Evolutionary conservation across 805 yeast genomes (phyloP).

Genomic region (Candida sakaeoensis): DNA sequence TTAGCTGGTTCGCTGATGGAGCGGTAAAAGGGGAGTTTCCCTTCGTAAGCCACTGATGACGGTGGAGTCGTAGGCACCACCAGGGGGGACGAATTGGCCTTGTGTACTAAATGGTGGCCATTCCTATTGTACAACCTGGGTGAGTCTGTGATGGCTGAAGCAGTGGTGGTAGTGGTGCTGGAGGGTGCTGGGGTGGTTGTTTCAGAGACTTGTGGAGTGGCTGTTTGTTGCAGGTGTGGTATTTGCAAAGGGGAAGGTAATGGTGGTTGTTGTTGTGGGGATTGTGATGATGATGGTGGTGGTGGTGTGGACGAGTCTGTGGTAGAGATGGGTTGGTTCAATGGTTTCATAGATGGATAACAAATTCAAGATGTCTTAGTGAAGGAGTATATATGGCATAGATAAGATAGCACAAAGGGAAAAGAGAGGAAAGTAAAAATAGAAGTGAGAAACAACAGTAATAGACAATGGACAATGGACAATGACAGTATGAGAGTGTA

Average conservation of each 20-base stretch:
- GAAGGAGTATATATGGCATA: too few relatives aligned
- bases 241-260: too few relatives aligned
- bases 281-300: neutral
- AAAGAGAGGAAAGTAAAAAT: too few relatives aligned
- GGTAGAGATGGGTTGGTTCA: neutral
- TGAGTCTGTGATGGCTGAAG: neutral
- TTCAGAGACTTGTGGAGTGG: too few relatives aligned
- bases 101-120: neutral
- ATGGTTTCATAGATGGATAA: neutral
- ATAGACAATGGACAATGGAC: too few relatives aligned
- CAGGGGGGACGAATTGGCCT: conserved; percentile 2
- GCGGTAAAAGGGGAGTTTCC: conserved; percentile 1
- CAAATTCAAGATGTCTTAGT: too few relatives aligned
- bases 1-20: conserved; percentile 1
- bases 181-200: neutral
- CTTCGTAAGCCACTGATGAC: neutral
- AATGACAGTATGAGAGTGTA: too few relatives aligned
- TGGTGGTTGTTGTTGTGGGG: neutral
- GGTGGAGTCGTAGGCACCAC: neutral
- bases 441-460: too few relatives aligned
- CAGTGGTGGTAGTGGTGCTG: neutral
- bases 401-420: too few relatives aligned
- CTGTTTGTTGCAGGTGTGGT: too few relatives aligned
- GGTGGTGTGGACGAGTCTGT: neutral
- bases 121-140: too few relatives aligned